A percentile compares a stretch with the other conserved stretches of the same genome.
Conservation (phyloP, 2,329 filamentous ascomycete genomes). For the Simplicillium aogashimaense region DNA sequence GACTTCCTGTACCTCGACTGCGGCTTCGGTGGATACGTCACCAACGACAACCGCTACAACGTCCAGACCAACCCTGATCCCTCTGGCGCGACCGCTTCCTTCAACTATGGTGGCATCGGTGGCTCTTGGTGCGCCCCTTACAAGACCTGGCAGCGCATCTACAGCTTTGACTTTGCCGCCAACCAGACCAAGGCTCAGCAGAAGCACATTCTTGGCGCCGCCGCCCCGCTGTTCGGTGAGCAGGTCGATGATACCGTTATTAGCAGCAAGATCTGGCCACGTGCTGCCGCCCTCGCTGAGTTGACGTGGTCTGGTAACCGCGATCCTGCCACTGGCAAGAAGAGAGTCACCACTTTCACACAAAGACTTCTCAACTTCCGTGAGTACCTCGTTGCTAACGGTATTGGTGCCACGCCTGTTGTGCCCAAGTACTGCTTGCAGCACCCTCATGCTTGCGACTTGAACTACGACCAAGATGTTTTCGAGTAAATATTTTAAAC, state of each 20-base stretch:
- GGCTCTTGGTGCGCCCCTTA: constrained; percentile 50
- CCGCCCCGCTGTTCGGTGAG: constrained; percentile 42
- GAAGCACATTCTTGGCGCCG: constrained; percentile 38
- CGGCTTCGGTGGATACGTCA: constrained; percentile 40
- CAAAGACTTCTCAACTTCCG: constrained; percentile 49
- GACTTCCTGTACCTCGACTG: constrained; percentile 50
- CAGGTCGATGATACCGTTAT: constrained; percentile 43
- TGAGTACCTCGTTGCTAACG: constrained; percentile 46
- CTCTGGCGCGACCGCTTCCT: constrained; percentile 23
- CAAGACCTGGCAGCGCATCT: constrained; percentile 52
- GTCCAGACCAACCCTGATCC: constrained; percentile 39
- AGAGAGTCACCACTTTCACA: constrained; percentile 23
- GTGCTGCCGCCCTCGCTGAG: constrained; percentile 45
- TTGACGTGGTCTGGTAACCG: constrained; percentile 45
- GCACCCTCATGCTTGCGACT: neutral
- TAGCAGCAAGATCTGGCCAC: constrained; percentile 42
- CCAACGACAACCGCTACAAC: constrained; percentile 47
- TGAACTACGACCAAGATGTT: neutral
- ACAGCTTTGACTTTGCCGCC: constrained; percentile 44
- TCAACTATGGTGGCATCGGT: constrained; percentile 43
- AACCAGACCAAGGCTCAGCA: constrained; percentile 35
- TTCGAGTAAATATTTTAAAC: neutral
- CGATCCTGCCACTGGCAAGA: constrained; percentile 31
- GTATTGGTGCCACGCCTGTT: constrained; percentile 36
- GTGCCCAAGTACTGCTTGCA: constrained; percentile 23